Percentiles rank a stretch among this genome's conserved stretches.
Conservation (phyloP, 768 basidiomycete species). For the Atractiella rhizophila region DNA sequence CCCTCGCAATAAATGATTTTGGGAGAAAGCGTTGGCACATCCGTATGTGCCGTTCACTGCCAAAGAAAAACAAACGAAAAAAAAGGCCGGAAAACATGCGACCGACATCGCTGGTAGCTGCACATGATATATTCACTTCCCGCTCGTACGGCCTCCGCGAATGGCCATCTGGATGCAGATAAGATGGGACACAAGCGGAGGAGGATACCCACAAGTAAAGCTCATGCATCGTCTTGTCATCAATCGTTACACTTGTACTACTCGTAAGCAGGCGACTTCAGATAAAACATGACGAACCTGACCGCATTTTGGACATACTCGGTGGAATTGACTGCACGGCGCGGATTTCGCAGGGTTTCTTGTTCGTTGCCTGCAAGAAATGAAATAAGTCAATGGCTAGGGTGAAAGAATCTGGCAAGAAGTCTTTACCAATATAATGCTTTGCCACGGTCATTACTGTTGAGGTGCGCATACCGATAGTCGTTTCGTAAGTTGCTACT, state of each 20-base stretch:
- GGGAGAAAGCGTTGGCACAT: too few relatives aligned
- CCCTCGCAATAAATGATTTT: too few relatives aligned
- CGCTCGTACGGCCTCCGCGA: constrained; percentile 22
- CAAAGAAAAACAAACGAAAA: too few relatives aligned
- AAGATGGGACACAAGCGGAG: too few relatives aligned
- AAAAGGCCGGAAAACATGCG: not conserved
- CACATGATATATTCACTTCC: constrained; percentile 21
- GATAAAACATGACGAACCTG: constrained; percentile 24
- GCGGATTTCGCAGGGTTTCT: too few relatives aligned
- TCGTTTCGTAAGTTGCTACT: not conserved
- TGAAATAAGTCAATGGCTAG: too few relatives aligned
- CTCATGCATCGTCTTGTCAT: constrained; percentile 22
- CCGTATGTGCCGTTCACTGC: too few relatives aligned
- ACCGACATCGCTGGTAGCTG: constrained; percentile 4
- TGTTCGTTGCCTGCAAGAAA: too few relatives aligned
- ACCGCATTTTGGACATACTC: not conserved
- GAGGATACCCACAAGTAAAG: constrained; percentile 21
- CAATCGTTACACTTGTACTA: too few relatives aligned
- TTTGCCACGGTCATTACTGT: constrained; percentile 10
- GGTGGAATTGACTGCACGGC: too few relatives aligned
- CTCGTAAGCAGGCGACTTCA: too few relatives aligned
- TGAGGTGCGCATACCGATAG: constrained; percentile 12
- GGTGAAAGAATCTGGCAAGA: constrained; percentile 5
- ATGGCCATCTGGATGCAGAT: too few relatives aligned
- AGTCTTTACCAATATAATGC: constrained; percentile 17